These are phyloP conservation scores for Gaeumannomyces tritici DNA, from an alignment of 2,329 filamentous ascomycete species.

Conservation along the genomic window DNA sequence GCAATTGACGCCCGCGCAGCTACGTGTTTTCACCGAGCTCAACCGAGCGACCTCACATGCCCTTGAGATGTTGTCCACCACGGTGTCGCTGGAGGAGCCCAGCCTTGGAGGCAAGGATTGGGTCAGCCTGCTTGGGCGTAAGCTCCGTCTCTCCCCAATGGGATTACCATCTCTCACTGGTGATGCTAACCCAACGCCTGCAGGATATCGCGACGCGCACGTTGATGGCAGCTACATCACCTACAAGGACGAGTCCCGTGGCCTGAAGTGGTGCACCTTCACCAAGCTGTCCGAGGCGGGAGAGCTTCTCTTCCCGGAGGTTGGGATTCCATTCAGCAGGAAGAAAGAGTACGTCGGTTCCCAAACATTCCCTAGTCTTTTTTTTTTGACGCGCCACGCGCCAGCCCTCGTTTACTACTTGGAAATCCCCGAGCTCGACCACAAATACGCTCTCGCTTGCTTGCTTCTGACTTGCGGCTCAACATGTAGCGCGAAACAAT, in stretches of 20 bases:
- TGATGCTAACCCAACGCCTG: conserved; percentile 5
- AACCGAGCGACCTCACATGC: conserved; percentile 12
- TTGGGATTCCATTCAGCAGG: conserved; percentile 23
- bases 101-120: conserved; percentile 23
- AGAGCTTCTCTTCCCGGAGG: conserved; percentile 15
- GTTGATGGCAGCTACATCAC: conserved; percentile 7
- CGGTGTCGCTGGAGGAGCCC: conserved; percentile 11
- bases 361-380: too few relatives aligned
- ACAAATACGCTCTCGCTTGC: neutral
- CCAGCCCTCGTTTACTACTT: neutral
- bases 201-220: conserved; percentile 20
- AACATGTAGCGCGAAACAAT: conserved; percentile 32
- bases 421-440: neutral
- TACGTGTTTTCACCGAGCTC: conserved; percentile 29
- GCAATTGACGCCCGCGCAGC: conserved; percentile 26
- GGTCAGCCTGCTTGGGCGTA: conserved; percentile 27
- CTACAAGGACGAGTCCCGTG: conserved; percentile 13
- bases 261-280: conserved; percentile 14
- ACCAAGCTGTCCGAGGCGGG: conserved; percentile 16
- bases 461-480: neutral
- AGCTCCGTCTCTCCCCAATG: conserved; percentile 7
- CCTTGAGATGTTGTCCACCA: neutral
- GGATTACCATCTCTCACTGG: neutral
- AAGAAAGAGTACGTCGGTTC: conserved; percentile 31
- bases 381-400: neutral